A percentile compares a stretch with the other conserved stretches of the same genome.
Evolutionary conservation across 169 alveolate genomes (phyloP).

Genomic region (Eimeria falciformis): DNA sequence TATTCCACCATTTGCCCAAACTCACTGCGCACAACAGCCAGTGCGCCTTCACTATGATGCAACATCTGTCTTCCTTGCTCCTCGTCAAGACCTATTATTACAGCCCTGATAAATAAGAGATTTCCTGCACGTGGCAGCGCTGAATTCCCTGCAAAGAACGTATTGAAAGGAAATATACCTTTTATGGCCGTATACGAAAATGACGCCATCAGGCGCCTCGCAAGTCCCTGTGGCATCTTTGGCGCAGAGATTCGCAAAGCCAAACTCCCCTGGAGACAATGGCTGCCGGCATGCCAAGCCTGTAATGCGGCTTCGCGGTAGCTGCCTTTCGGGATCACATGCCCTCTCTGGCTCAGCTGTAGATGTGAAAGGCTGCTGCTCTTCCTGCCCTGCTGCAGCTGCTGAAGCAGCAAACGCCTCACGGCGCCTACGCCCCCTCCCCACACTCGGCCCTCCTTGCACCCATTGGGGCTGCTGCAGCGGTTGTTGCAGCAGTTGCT

Average conservation of each 20-base stretch:
- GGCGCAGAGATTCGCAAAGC: slow-evolving; percentile 62
- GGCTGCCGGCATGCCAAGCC: slow-evolving; percentile 77
- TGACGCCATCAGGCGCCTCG: slow-evolving; percentile 74
- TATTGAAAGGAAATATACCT: slow-evolving; percentile 22
- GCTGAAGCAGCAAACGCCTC: slow-evolving; percentile 33
- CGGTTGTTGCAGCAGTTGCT: neutral
- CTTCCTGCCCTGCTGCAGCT: slow-evolving; percentile 3
- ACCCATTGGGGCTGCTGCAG: neutral
- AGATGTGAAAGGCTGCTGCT: slow-evolving; percentile 12
- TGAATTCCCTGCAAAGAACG: neutral
- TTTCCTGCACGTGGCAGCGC: neutral
- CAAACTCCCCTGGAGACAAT: slow-evolving; percentile 68
- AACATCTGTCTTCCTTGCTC: neutral
- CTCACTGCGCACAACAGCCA: slow-evolving; percentile 42
- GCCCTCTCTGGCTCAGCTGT: slow-evolving; percentile 14
- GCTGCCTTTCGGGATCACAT: slow-evolving; percentile 54
- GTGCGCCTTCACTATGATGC: too few relatives aligned
- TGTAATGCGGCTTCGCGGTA: slow-evolving; percentile 66
- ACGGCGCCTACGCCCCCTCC: slow-evolving; percentile 21
- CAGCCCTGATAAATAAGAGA: neutral
- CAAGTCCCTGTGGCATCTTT: slow-evolving; percentile 73
- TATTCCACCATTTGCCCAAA: slow-evolving; percentile 72
- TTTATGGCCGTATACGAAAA: slow-evolving; percentile 71
- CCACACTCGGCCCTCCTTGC: neutral
- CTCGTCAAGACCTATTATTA: neutral